phyloP scores from a whole-genome alignment of 2,329 filamentous ascomycete species.

The Aureobasidium sp. region DNA sequence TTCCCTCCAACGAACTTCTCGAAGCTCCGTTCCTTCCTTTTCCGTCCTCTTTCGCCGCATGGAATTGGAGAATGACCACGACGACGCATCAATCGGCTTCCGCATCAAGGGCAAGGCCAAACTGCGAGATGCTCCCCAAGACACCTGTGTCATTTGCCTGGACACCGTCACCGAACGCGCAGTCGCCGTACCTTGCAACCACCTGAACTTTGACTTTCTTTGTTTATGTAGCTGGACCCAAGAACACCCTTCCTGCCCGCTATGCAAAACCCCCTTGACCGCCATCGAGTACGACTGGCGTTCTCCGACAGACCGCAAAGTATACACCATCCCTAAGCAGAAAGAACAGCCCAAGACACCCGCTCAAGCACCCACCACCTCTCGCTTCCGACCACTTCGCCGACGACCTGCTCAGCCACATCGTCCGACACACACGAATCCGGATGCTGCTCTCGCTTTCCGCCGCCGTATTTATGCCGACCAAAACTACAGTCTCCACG shows the following conservation, averaged over 20 bases:
- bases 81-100: constrained; percentile 18
- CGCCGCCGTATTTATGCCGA: constrained; percentile 66
- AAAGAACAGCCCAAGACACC: constrained; percentile 9
- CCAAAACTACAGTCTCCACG: constrained; percentile 66
- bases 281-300: constrained; percentile 58
- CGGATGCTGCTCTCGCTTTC: constrained; percentile 40
- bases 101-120: constrained; percentile 21
- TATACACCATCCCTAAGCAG: constrained; percentile 42
- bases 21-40: neutral
- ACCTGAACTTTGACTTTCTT: constrained; percentile 74
- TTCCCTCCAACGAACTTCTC: neutral
- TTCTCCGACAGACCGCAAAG: constrained; percentile 46
- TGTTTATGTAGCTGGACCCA: constrained; percentile 79
- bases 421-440: neutral
- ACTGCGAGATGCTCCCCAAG: constrained; percentile 14
- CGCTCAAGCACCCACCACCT: neutral
- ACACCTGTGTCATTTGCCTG: constrained; percentile 80
- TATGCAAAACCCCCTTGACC: constrained; percentile 53
- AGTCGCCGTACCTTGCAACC: constrained; percentile 65
- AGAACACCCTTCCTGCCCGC: constrained; percentile 61
- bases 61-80: constrained; percentile 5
- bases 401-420: neutral
- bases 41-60: neutral
- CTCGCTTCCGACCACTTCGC: neutral
- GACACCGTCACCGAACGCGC: constrained; percentile 64